Conservation (phyloP, 2,329 filamentous ascomycete species). For the Penicillium palitans region DNA sequence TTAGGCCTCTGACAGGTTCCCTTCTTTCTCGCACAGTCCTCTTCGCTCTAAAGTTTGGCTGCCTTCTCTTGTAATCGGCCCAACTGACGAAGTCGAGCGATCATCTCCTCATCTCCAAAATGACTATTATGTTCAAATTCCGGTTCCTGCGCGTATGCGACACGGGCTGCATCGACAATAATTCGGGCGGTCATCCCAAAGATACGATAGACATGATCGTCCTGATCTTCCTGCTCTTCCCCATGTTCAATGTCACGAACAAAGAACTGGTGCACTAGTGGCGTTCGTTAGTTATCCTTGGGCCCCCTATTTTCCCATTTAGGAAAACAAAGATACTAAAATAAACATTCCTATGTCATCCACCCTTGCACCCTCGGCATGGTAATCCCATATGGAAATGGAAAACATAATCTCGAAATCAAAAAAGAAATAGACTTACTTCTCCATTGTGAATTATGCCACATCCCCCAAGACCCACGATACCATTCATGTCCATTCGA, state of each 20-base stretch:
- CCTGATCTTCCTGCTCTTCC: slow-evolving; percentile 30
- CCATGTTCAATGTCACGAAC: slow-evolving; percentile 57
- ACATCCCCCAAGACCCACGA: slow-evolving; percentile 75
- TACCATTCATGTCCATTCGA: slow-evolving; percentile 68
- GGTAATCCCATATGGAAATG: not conserved
- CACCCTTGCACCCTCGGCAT: slow-evolving; percentile 1
- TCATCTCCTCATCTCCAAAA: slow-evolving; percentile 68
- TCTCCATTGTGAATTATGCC: slow-evolving; percentile 74
- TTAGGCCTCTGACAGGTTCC: not conserved
- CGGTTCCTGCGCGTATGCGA: slow-evolving; percentile 80
- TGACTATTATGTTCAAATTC: slow-evolving; percentile 74
- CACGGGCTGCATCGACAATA: slow-evolving; percentile 79
- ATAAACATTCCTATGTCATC: not conserved
- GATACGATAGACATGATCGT: slow-evolving; percentile 68
- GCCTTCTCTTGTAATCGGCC: slow-evolving; percentile 57
- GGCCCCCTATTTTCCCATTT: slow-evolving; percentile 7
- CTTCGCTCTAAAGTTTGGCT: slow-evolving; percentile 45
- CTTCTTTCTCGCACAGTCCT: not conserved
- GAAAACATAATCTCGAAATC: not conserved
- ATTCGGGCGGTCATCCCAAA: slow-evolving; percentile 96
- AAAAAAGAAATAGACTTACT: slow-evolving; percentile 38
- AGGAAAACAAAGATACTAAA: not conserved
- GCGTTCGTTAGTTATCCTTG: slow-evolving; percentile 22
- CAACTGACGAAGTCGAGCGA: slow-evolving; percentile 55
- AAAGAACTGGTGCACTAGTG: slow-evolving; percentile 80